Percentiles rank a stretch among this genome's conserved stretches.
These are phyloP conservation scores for Phytophthora litchii DNA, from an alignment of 352 stramenopile species.

Conservation along the genomic window DNA sequence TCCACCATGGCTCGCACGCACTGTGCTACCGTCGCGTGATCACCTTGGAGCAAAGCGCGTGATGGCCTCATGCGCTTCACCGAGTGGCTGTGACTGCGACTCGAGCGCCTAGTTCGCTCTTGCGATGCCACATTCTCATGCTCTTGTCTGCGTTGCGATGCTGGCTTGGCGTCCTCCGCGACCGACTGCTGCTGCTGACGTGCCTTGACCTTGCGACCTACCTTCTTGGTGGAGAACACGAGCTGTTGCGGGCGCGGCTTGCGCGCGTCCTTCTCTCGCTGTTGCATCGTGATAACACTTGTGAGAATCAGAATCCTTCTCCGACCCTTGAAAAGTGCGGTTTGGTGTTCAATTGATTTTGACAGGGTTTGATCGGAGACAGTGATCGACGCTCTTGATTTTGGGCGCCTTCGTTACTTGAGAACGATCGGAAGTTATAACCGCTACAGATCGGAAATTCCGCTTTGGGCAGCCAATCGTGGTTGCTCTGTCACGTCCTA, in stretches of 20 bases:
- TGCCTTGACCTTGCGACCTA: conserved; percentile 33
- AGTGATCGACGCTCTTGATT: too few relatives aligned
- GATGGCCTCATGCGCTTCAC: conserved; percentile 73
- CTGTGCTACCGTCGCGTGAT: conserved; percentile 72
- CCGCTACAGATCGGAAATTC: too few relatives aligned
- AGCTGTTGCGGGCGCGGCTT: conserved; percentile 43
- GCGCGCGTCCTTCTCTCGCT: conserved; percentile 30
- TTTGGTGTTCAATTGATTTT: conserved; percentile 13
- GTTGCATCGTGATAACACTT: conserved; percentile 22
- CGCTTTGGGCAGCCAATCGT: too few relatives aligned
- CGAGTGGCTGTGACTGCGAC: conserved; percentile 33
- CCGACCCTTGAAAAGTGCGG: conserved; percentile 16
- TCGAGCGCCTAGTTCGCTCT: conserved; percentile 20
- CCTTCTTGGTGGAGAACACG: conserved; percentile 77
- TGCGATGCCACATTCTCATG: conserved; percentile 12
- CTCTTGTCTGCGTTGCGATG: conserved; percentile 12
- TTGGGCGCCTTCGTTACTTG: too few relatives aligned
- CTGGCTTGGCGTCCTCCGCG: conserved; percentile 13
- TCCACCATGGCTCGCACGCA: conserved; percentile 88
- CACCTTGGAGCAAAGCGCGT: conserved; percentile 70
- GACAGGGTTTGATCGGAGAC: conserved; percentile 13
- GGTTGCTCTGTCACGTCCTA: too few relatives aligned
- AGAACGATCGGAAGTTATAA: too few relatives aligned
- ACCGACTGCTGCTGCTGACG: conserved; percentile 25
- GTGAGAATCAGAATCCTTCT: conserved; percentile 25